Evolutionary conservation across 768 basidiomycete genomes (phyloP).

Genomic region (Phanerochaete carnosa): DNA sequence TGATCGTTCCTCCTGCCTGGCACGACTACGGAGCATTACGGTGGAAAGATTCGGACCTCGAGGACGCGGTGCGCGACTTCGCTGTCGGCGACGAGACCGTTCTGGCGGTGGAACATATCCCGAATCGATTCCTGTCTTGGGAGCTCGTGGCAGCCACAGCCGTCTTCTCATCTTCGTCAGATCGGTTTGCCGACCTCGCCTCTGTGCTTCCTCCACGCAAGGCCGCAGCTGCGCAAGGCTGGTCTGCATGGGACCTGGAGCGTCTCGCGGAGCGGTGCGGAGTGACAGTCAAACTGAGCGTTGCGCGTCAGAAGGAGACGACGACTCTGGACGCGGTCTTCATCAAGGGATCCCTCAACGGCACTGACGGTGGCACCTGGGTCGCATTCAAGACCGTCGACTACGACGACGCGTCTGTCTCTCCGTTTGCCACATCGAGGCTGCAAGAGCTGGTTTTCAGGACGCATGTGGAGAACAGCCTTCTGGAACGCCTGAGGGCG

Average conservation of each 20-base stretch:
- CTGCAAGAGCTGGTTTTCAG: not conserved
- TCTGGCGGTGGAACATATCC: not conserved
- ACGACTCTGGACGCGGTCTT: not conserved
- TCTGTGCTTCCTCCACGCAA: not conserved
- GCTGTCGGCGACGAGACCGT: not conserved
- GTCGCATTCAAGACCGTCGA: not conserved
- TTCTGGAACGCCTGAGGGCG: not conserved
- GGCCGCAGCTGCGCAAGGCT: not conserved
- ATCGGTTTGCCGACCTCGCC: not conserved
- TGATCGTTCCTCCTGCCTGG: not conserved
- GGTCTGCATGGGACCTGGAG: not conserved
- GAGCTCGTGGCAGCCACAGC: not conserved
- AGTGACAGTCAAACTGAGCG: not conserved
- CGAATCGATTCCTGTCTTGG: not conserved
- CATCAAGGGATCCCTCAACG: not conserved
- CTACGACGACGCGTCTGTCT: not conserved
- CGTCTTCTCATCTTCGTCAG: not conserved
- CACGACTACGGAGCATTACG: not conserved
- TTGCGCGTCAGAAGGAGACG: not conserved
- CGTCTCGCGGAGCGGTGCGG: not conserved
- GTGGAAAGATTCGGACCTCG: not conserved
- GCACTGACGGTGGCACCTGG: too few species aligned
- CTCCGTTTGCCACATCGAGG: not conserved
- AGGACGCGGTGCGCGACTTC: not conserved
- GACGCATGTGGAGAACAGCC: not conserved